Percentiles rank a stretch among this genome's conserved stretches.
These are phyloP conservation scores for Chaetomium globosum DNA, from an alignment of 2,329 filamentous ascomycete genomes.

Conservation along the genomic window DNA sequence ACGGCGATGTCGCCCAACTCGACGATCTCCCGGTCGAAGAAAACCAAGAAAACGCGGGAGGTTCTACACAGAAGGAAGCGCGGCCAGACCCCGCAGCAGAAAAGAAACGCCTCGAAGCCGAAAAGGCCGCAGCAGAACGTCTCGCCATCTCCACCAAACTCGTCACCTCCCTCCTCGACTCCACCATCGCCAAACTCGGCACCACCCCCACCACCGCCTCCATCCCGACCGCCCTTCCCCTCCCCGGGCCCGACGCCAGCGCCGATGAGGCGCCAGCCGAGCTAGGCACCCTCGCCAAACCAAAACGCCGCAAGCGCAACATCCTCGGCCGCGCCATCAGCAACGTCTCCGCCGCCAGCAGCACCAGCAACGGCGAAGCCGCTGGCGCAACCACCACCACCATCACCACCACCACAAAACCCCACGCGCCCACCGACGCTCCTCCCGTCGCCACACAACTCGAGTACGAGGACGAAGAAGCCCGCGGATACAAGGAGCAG, in stretches of 20 bases:
- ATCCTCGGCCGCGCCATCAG: conserved; percentile 62
- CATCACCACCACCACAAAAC: conserved; percentile 23
- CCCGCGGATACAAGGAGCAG: conserved; percentile 48
- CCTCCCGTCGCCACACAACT: conserved; percentile 55
- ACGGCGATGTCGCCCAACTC: conserved; percentile 32
- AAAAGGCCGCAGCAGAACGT: conserved; percentile 42
- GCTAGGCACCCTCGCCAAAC: not conserved
- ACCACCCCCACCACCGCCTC: conserved; percentile 22
- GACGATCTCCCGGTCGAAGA: conserved; percentile 28
- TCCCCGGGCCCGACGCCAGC: not conserved
- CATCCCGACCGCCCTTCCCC: not conserved
- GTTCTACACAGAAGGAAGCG: not conserved
- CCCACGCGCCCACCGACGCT: conserved; percentile 35
- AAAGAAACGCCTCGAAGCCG: conserved; percentile 23
- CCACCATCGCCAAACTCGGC: conserved; percentile 32
- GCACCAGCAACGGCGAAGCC: conserved; percentile 24
- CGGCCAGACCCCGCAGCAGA: conserved; percentile 16
- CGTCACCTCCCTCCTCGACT: conserved; percentile 47
- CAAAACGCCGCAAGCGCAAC: conserved; percentile 47
- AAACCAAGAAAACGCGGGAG: conserved; percentile 21
- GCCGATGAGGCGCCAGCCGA: not conserved
- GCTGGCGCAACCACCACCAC: not conserved
- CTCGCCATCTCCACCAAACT: conserved; percentile 49
- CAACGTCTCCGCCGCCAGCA: conserved; percentile 57
- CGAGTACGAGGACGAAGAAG: conserved; percentile 56